Conservation (phyloP, 768 basidiomycete genomes). For the Leccinum broughii region DNA sequence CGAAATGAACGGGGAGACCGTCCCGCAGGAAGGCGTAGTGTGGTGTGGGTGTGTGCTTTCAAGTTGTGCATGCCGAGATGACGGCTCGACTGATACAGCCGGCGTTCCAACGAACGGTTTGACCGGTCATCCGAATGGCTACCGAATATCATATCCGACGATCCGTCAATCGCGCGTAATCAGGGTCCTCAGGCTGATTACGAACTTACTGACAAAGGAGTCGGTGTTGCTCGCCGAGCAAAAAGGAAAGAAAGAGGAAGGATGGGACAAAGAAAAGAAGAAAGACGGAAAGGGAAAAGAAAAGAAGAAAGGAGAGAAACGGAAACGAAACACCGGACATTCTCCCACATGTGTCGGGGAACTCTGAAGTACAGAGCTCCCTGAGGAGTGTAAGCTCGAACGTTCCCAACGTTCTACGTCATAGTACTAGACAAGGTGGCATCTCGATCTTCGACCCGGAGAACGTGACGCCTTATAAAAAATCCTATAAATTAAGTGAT, state of each 20-base stretch:
- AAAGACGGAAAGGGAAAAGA: not conserved
- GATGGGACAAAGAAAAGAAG: not conserved
- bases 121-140: slow-evolving; percentile 3
- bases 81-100: slow-evolving; percentile 9
- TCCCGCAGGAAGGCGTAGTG: not conserved
- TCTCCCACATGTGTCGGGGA: not conserved
- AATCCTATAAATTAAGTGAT: not conserved
- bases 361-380: not conserved
- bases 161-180: slow-evolving; percentile 15
- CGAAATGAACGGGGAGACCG: not conserved
- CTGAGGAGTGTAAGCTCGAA: not conserved
- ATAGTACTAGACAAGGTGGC: not conserved
- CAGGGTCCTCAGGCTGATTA: not conserved
- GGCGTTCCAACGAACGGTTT: not conserved
- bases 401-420: not conserved
- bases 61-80: slow-evolving; percentile 7
- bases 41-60: not conserved
- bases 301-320: not conserved
- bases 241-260: not conserved
- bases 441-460: not conserved
- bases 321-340: not conserved
- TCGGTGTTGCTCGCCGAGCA: not conserved
- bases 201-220: slow-evolving; percentile 5
- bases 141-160: slow-evolving; percentile 1
- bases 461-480: not conserved